Conservation (phyloP, 1,284 basidiomycete species). For the Ganoderma resinaceum region DNA sequence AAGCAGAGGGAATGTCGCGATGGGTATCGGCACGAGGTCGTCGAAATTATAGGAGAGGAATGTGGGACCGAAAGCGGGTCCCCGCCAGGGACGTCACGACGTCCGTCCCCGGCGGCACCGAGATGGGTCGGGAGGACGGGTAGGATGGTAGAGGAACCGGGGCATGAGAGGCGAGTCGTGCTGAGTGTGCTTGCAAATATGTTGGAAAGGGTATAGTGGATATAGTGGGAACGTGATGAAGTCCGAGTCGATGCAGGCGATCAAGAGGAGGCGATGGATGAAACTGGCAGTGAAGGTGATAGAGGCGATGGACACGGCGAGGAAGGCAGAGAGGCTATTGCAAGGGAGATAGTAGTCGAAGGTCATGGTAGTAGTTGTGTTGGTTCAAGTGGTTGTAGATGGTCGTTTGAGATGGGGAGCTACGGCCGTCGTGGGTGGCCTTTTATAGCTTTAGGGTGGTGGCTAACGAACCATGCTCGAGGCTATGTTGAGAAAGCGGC, state of each 20-base stretch:
- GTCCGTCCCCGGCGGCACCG: neutral
- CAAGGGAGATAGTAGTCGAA: neutral
- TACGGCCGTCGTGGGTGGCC: neutral
- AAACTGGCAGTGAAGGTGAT: neutral
- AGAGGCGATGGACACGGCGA: neutral
- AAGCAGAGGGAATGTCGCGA: neutral
- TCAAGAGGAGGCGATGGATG: neutral
- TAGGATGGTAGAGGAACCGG: neutral
- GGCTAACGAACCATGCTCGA: neutral
- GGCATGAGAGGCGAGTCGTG: neutral
- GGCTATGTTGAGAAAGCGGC: neutral
- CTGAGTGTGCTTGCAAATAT: neutral
- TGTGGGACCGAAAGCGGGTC: neutral
- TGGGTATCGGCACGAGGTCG: neutral
- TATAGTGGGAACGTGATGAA: neutral
- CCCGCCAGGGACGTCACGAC: neutral
- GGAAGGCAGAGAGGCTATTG: neutral
- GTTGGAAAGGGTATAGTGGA: neutral
- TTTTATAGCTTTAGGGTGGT: neutral
- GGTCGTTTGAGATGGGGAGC: neutral
- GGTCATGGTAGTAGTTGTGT: neutral
- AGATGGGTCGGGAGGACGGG: neutral
- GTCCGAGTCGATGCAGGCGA: neutral
- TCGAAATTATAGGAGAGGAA: slow-evolving; percentile 2
- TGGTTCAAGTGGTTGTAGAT: neutral